phyloP scores from a whole-genome alignment of 139 green algal species.

The Volvox reticuliferus region DNA sequence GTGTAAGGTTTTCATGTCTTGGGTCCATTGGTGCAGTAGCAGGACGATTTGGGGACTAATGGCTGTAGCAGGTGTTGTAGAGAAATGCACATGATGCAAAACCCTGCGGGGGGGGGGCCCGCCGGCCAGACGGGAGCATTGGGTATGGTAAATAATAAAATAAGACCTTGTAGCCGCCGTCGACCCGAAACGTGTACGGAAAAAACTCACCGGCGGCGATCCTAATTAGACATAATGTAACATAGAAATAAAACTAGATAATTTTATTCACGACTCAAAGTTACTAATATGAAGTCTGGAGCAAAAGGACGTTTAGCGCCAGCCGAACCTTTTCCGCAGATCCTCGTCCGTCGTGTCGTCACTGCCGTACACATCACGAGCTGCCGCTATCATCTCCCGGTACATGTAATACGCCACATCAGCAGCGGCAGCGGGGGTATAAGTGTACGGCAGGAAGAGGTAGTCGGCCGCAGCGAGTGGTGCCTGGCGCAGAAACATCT shows the following conservation, averaged over 20 bases:
- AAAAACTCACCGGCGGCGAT: no score
- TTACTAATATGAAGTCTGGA: no score
- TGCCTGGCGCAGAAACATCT: slow-evolving; percentile 31
- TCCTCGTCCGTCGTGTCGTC: slow-evolving; percentile 35
- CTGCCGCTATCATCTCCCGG: not conserved
- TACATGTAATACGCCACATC: slow-evolving; percentile 37
- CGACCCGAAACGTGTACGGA: no score
- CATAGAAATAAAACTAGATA: no score
- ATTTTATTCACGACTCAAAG: no score
- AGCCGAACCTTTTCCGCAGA: not conserved
- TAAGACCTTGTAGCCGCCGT: no score
- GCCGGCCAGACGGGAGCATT: no score
- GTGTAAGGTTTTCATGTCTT: not conserved
- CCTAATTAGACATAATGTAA: no score
- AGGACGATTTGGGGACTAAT: not conserved
- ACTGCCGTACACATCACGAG: slow-evolving; percentile 34
- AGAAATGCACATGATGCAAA: not conserved
- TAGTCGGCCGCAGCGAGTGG: slow-evolving; percentile 20
- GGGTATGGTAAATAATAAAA: no score
- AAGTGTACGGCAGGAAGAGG: slow-evolving; percentile 27
- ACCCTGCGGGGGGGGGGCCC: not conserved
- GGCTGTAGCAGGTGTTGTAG: not conserved
- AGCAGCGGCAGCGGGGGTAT: not conserved
- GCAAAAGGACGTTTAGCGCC: no score
- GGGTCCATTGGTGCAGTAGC: not conserved